Conservation (phyloP, 768 basidiomycete genomes). For the Boletellus sp. region DNA sequence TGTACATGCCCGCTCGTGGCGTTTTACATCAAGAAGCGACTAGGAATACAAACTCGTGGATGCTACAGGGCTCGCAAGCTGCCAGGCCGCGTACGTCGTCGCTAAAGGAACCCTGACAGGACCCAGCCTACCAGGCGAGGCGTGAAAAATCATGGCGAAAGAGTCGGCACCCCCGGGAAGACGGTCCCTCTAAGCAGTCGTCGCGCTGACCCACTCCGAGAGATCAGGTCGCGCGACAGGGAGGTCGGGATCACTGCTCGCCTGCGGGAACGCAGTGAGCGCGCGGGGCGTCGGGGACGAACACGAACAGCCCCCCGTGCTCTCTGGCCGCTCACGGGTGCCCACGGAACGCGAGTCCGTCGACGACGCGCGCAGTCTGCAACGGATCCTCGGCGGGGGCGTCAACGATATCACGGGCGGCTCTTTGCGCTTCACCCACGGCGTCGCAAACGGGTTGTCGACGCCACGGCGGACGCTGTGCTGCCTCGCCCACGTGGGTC, state of each 20-base stretch:
- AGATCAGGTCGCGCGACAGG: conserved; percentile 52
- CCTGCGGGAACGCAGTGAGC: conserved; percentile 37
- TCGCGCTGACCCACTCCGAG: conserved; percentile 53
- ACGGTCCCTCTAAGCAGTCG: conserved; percentile 29
- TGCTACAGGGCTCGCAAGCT: neutral
- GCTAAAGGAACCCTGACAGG: neutral
- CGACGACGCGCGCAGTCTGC: conserved; percentile 15
- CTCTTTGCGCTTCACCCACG: conserved; percentile 20
- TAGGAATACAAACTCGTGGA: neutral
- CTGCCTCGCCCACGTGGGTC: conserved; percentile 51
- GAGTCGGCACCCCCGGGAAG: conserved; percentile 12
- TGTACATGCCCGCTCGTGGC: conserved; percentile 8
- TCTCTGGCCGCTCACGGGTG: conserved; percentile 28
- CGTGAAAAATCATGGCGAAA: conserved; percentile 13
- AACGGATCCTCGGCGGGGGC: conserved; percentile 32
- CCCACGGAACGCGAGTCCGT: conserved; percentile 35
- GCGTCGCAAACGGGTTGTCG: conserved; percentile 48
- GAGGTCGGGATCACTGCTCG: conserved; percentile 45
- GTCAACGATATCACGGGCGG: conserved; percentile 26
- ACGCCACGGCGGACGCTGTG: conserved; percentile 47
- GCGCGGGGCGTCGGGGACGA: conserved; percentile 15
- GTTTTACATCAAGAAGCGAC: neutral
- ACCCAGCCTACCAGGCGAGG: conserved; percentile 5
- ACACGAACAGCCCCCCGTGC: conserved; percentile 18
- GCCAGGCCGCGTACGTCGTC: neutral